Percentiles rank a stretch among this genome's conserved stretches.
Evolutionary conservation across 306 rosid species (phyloP).

Genomic region (Fragaria vesca): DNA sequence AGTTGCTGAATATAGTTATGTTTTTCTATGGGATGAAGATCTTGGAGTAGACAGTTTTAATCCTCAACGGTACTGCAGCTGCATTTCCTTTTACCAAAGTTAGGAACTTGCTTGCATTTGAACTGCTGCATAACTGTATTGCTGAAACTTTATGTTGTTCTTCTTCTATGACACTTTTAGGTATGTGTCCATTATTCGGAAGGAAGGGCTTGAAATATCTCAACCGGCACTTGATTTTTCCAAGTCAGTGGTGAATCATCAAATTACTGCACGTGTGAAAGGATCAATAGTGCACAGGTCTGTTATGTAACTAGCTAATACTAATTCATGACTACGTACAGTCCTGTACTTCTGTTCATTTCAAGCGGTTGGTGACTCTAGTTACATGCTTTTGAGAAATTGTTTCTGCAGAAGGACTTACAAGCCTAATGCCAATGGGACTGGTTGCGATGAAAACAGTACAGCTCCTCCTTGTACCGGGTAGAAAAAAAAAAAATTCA

Average conservation of each 20-base stretch:
- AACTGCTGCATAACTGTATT: not conserved
- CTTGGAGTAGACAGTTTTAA: conserved; percentile 81
- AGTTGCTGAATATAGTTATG: conserved; percentile 69
- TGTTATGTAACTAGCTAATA: conserved; percentile 5
- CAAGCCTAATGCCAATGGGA: conserved; percentile 43
- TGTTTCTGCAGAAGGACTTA: conserved; percentile 69
- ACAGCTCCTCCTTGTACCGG: conserved; percentile 95
- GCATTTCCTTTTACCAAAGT: conserved; percentile 8
- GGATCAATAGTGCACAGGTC: conserved; percentile 80
- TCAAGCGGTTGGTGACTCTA: conserved; percentile 11
- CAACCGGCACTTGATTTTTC: conserved; percentile 85
- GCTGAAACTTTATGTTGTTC: conserved; percentile 3
- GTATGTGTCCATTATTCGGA: conserved; percentile 62
- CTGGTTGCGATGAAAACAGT: conserved; percentile 65
- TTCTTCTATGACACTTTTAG: conserved; percentile 33
- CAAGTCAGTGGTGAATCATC: conserved; percentile 82
- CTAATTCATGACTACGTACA: not conserved
- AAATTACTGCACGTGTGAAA: conserved; percentile 74
- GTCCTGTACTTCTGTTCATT: not conserved
- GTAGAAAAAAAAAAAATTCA: conserved; percentile 28
- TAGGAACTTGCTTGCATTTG: not conserved
- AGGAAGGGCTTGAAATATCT: conserved; percentile 81
- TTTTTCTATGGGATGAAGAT: conserved; percentile 99
- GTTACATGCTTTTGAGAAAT: conserved; percentile 18
- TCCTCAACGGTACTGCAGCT: conserved; percentile 55